Evolutionary conservation across 805 yeast genomes (phyloP), one percentile per base, ranked within the genome.

Genomic region (Saccharomycopsis sp.): DNA sequence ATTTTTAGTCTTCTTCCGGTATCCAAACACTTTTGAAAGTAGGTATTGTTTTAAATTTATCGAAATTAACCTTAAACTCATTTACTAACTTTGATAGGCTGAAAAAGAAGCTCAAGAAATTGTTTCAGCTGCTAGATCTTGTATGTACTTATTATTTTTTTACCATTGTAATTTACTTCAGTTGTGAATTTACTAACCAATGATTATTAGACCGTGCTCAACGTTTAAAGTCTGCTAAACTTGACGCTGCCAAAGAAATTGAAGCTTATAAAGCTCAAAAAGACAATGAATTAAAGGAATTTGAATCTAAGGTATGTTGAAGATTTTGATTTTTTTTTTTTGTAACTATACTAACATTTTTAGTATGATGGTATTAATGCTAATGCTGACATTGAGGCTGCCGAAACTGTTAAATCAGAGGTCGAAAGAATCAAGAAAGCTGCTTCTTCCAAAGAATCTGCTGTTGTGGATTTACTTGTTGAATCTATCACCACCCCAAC

Each of bases 41-140:
- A 55, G 23, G 70, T 55, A 14, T n/a, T n/a, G n/a, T n/a, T n/a
- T n/a, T n/a, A n/a, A n/a, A n/a, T n/a, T n/a, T n/a, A n/a, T n/a
- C n/a, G n/a, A n/a, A n/a, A n/a, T n/a, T n/a, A n/a, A n/a, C n/a
- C n/a, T n/a, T n/a, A n/a, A n/a, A n/a, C n/a, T n/a, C n/a, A n/a
- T 23, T 8, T 28, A 28, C 31, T 28, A 14, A 28, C 31, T n/a
- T 14, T 17, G 6, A 45, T 56, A 82, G 70, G 94, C 97, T 48
- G 98, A 92, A 67, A 86, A 83, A 64, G 89, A 85, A 55, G 97
- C 98, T n/a, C 96, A 94, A 53, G 88, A 79, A 52, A 83, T 88
- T 49, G 97, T 92, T 47, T 72, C 88, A 54, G 81, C 82, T 58
- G 96, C 98, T 19, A 84, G 97, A 70, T 72, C 79, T 53, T 86